phyloP scores from a whole-genome alignment of 345 rosid genomes.

The Kernera saxatilis region DNA sequence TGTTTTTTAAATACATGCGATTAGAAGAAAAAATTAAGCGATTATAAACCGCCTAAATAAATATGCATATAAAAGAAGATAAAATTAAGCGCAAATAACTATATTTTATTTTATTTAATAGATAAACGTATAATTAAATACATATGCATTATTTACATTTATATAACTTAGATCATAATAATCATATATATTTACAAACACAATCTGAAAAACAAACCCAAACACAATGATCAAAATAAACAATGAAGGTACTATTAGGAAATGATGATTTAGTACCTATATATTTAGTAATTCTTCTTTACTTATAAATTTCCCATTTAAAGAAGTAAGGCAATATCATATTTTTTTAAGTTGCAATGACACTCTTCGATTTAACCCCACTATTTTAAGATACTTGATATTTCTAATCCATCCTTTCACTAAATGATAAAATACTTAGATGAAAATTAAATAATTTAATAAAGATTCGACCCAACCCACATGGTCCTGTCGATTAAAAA shows the following conservation, averaged over 20 bases:
- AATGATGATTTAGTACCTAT: neutral
- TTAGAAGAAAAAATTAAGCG: too few relatives aligned
- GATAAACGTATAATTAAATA: too few relatives aligned
- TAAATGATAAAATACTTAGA: neutral
- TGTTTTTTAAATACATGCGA: too few relatives aligned
- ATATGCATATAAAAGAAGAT: too few relatives aligned
- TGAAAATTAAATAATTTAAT: neutral
- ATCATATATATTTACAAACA: neutral
- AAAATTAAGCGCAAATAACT: too few relatives aligned
- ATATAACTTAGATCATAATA: neutral
- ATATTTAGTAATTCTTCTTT: neutral
- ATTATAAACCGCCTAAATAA: too few relatives aligned
- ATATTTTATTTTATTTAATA: too few relatives aligned
- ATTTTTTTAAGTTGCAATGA: neutral
- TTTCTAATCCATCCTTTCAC: neutral
- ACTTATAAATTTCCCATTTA: neutral
- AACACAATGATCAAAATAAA: neutral
- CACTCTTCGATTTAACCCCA: conserved; percentile 19
- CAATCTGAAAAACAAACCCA: neutral
- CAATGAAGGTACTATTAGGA: neutral
- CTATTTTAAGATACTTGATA: neutral
- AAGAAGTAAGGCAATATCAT: neutral
- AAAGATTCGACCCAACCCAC: conserved; percentile 19
- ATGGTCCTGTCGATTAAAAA: conserved; percentile 7
- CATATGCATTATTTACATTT: too few relatives aligned